Conservation (phyloP, 1,284 basidiomycete genomes). For the Naganishia albida region DNA sequence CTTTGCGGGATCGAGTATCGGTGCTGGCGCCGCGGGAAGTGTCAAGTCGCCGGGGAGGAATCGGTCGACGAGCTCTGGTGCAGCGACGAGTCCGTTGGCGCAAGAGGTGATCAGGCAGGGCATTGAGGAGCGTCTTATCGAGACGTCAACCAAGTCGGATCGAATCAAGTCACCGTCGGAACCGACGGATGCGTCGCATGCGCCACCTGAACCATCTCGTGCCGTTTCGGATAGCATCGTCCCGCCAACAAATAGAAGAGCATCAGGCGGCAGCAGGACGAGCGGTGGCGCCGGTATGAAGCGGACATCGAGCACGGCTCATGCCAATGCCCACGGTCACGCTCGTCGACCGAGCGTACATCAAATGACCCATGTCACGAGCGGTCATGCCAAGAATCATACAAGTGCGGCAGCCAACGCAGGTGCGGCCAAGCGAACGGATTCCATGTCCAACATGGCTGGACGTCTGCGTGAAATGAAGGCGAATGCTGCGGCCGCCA, state of each 20-base stretch:
- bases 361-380: slow-evolving; percentile 9
- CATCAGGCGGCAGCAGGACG: slow-evolving; percentile 13
- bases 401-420: slow-evolving; percentile 23
- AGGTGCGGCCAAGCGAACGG: slow-evolving; percentile 21
- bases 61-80: slow-evolving; percentile 1
- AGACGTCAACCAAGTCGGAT: neutral
- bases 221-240: slow-evolving; percentile 2
- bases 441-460: slow-evolving; percentile 33
- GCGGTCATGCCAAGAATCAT: slow-evolving; percentile 18
- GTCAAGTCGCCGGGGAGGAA: neutral
- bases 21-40: neutral
- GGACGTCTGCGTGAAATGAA: slow-evolving; percentile 33
- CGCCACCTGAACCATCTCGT: neutral
- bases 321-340: slow-evolving; percentile 10
- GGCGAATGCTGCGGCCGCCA: slow-evolving; percentile 32
- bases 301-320: slow-evolving; percentile 11
- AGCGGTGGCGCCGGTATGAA: slow-evolving; percentile 7
- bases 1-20: slow-evolving; percentile 25
- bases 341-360: slow-evolving; percentile 19
- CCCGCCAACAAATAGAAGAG: slow-evolving; percentile 2
- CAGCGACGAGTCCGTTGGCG: slow-evolving; percentile 19
- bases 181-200: neutral
- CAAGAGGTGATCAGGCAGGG: neutral
- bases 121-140: neutral
- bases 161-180: neutral